Base-by-base conservation (phyloP, 768 basidiomycete genomes). In the Mycena rosella region DNA sequence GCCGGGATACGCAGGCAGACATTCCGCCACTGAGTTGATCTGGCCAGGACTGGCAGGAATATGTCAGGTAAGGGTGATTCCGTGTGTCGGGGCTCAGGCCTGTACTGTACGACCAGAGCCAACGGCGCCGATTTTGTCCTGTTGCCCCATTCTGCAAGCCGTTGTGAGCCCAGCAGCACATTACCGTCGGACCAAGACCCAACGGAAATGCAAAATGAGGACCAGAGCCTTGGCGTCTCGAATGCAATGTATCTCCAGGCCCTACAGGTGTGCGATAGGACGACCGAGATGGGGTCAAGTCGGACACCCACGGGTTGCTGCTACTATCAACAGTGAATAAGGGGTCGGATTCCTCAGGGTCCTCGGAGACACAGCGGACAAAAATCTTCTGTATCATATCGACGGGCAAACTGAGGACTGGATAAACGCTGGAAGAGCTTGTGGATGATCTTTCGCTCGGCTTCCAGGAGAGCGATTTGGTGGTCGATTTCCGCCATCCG, bases 201-300 rank as follows among this genome's bases (percentile, higher is more conserved):
- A 2, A 51, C 9, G 17, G 14, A 26, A 15, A 57, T 42, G 15
- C 18, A 9, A 30, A 58, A 44, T 20, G 56, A 20, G 6, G 63
- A 20, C 63, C 63, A 65, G 9, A 58, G 15, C 9, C 26, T 40
- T n/a, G 63, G 63, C 0, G 63, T 58, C 1, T 40, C 14, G 2
- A 58, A 20, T 22, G 49, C 63, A 34, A 65, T n/a, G 3, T 38
- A 1, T 34, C 56, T 57, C 63, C 63, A 65, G 6, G 48, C 30
- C 26, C 56, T n/a, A 36, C 63, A 65, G 14, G 58, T 11, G 18
- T 49, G n/a, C 1, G 62, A 22, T 7, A 5, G 42, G 42, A 5
- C 42, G 42, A n/a, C 42, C 20, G n/a, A 44, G 14, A 44, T 44
- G n/a, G 20, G 42, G 20, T 44, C 42, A n/a, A n/a, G n/a, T n/a